A percentile compares a stretch with the other conserved stretches of the same genome.
These are phyloP conservation scores for Nemania sp. DNA, from an alignment of 2,329 filamentous ascomycete genomes.

Conservation along the genomic window DNA sequence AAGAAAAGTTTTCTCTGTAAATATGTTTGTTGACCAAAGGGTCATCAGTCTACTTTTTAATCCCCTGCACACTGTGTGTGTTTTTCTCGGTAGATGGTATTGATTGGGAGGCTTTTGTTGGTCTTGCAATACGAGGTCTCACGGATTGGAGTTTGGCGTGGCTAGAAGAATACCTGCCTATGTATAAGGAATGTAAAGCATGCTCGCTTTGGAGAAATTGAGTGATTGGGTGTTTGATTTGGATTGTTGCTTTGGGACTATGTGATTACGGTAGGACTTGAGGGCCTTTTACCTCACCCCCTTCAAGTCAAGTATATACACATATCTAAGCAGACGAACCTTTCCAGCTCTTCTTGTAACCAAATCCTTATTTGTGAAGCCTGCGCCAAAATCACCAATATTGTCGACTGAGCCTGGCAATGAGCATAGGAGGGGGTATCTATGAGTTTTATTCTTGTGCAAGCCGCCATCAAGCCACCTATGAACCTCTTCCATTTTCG, in stretches of 20 bases:
- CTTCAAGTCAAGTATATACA: neutral
- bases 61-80: slow-evolving; percentile 8
- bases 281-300: neutral
- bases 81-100: slow-evolving; percentile 1
- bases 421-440: too few species aligned
- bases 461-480: too few species aligned
- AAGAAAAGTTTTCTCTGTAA: slow-evolving; percentile 25
- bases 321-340: too few species aligned
- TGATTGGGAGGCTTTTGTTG: slow-evolving; percentile 3
- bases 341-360: too few species aligned
- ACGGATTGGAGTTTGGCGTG: slow-evolving; percentile 15
- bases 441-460: too few species aligned
- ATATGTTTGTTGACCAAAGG: slow-evolving; percentile 14
- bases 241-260: neutral
- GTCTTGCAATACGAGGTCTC: neutral
- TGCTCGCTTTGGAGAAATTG: slow-evolving; percentile 1
- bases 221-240: neutral
- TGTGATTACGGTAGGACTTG: neutral
- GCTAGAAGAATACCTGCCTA: slow-evolving; percentile 16
- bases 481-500: too few species aligned
- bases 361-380: too few species aligned
- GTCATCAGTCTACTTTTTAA: slow-evolving; percentile 4
- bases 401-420: too few species aligned
- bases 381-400: too few species aligned
- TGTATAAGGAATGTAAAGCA: neutral